Evolutionary conservation across 164 flowering plant species (phyloP), one percentile per base, ranked within the genome.

Genomic region (Amborella trichopoda): DNA sequence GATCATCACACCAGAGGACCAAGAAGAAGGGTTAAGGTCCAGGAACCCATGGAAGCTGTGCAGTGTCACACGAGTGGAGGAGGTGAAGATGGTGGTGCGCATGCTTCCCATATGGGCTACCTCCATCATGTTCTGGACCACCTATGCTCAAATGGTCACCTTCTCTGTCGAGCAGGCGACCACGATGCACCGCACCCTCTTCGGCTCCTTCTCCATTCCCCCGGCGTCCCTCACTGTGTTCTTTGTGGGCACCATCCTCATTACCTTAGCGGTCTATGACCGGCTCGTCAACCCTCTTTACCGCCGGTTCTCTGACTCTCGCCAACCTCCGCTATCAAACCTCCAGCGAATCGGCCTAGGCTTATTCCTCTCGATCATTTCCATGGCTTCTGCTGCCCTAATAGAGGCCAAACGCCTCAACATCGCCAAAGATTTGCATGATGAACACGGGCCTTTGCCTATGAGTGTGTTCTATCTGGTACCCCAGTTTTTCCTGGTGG

Each of bases 71-170:
- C 77, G 72, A 26, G 73, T 75, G 0, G 66, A 66, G 52, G 70
- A 66, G 43, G 70, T 66, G 36, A 66, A 66, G 45, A 54, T 66
- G 60, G 70, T 66, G 26, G 44, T 66, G 17, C 28, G 70, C 41
- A 66, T 66, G 70, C 22, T 83, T 16, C 96, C 96, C 12, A 78
- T 77, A 6, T 86, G 96, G 96, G 89, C 93, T 4, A 83, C 96
- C 5, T 78, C 87, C 5, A 78, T 83, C 21, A 72, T 83, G 49
- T 86, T 86, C 45, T 86, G 96, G 96, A 86, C 96, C 0, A 67
- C 78, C 18, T 75, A 86, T 26, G 96, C 93, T 6, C 96, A 86
- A 48, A 76, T 83, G 89, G 75, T 76, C 21, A 86, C 96, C 10
- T 83, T 86, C 62, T 86, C 93, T 0, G 96, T 86, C 3, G 66